Evolutionary conservation across 2,329 filamentous ascomycete genomes (phyloP).

Genomic region (Ophiostoma ips): DNA sequence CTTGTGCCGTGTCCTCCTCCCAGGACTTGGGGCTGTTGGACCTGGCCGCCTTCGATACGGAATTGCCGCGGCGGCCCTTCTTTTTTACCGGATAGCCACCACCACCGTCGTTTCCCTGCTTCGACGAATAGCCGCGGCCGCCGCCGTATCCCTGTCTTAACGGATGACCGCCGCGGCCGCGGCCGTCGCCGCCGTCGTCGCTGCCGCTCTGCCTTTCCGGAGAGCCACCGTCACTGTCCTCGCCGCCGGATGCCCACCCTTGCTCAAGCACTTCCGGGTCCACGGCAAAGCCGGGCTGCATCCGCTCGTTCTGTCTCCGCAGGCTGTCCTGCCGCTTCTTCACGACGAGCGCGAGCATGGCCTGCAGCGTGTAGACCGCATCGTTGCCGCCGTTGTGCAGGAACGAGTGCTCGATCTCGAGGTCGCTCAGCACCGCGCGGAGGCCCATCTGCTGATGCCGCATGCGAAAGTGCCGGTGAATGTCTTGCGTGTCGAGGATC

Average conservation of each 20-base stretch:
- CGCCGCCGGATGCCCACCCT: conserved; percentile 20
- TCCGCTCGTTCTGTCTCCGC: conserved; percentile 6
- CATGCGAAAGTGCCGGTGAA: conserved; percentile 52
- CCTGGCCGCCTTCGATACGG: no score
- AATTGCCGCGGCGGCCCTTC: no score
- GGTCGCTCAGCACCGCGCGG: conserved; percentile 42
- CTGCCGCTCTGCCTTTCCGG: background rate
- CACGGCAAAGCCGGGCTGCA: background rate
- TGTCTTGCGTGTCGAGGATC: conserved; percentile 55
- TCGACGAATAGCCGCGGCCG: no score
- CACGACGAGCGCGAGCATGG: conserved; percentile 49
- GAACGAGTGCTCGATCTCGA: conserved; percentile 48
- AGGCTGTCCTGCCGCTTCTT: conserved; percentile 19
- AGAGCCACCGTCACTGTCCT: conserved; percentile 20
- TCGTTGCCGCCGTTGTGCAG: conserved; percentile 88
- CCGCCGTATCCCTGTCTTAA: no score
- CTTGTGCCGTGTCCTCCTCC: no score
- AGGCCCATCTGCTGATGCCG: conserved; percentile 43
- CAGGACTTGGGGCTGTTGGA: no score
- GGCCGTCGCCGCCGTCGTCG: no score
- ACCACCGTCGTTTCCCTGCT: no score
- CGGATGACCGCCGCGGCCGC: no score
- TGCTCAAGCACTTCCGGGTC: conserved; percentile 9
- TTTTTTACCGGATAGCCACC: no score
- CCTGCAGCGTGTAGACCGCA: conserved; percentile 63